Base-by-base conservation (phyloP, 2,329 filamentous ascomycete species). In the Corynespora cassiicola region DNA sequence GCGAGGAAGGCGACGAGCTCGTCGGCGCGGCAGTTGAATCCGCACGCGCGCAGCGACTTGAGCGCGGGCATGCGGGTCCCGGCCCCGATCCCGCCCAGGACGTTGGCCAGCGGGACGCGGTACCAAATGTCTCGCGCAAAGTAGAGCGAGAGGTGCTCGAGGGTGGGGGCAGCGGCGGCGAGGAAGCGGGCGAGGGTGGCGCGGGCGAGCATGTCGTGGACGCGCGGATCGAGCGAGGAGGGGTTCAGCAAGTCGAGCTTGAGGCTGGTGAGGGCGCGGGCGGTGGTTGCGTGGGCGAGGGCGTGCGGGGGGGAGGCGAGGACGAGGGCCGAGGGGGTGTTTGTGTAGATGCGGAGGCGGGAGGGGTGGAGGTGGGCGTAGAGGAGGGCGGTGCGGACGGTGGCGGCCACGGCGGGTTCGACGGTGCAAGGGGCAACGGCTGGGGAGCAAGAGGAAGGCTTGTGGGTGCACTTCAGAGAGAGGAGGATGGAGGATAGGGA, bases 111-210 rank as follows among this genome's bases (percentile, higher is more conserved):
- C 8, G 40, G 40, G 3, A 31, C 22, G n/a, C 40, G 35, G 22
- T 43, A 43, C 40, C 40, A 43, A 15, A 43, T 39, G 18, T 43
- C 40, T 6, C 24, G 38, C 10, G 40, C 35, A 23, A 43, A 43
- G 22, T 38, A 38, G 19, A 43, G 35, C 10, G 40, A 43, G 11
- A 43, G 33, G 15, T 27, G 11, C 24, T 43, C 16, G 3, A 43
- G 34, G 14, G 19, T 15, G 8, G 35, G 40, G 15, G 35, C 26
- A n/a, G n/a, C n/a, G 19, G 22, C 21, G 14, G 18, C 16, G 16
- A 43, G 18, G 25, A 33, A 43, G 9, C 23, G 16, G 3, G 34
- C 24, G 15, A 43, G 34, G 11, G 40, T 38, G 12, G 34, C 34
- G 10, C 16, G 17, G 7, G 28, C 14, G 8, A 43, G 35, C 2